Conservation (phyloP, 225 moss, liverwort and hornwort genomes). For the Climacium dendroides region DNA sequence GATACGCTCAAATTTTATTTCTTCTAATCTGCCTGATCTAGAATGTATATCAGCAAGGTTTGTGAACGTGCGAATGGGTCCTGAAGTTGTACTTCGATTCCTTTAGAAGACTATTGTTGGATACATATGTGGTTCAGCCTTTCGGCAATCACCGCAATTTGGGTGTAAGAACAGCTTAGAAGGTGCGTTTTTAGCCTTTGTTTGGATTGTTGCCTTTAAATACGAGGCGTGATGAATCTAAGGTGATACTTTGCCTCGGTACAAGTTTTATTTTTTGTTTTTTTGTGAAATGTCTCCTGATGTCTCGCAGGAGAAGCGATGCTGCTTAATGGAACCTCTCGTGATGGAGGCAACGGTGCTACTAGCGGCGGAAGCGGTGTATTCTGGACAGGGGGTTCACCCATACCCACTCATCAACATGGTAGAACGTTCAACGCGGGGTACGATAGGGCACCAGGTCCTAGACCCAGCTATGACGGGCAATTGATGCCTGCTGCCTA, state of each 20-base stretch:
- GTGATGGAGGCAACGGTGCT: conserved; percentile 32
- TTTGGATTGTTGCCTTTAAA: background rate
- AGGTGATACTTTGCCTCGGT: background rate
- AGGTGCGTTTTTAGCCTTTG: background rate
- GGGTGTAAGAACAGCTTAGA: background rate
- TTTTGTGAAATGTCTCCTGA: background rate
- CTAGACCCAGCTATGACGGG: conserved; percentile 29
- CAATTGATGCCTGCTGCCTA: conserved; percentile 30
- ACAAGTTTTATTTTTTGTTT: background rate
- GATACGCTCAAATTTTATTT: background rate
- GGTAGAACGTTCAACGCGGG: conserved; percentile 24
- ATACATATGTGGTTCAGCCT: background rate
- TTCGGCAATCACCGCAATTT: background rate
- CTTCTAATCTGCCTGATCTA: background rate
- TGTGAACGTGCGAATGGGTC: background rate
- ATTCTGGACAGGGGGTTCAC: conserved; percentile 34
- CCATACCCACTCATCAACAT: conserved; percentile 36
- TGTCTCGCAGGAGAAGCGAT: conserved; percentile 16
- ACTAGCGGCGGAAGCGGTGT: conserved; percentile 24
- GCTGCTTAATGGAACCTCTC: conserved; percentile 33
- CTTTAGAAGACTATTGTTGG: background rate
- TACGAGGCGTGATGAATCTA: background rate
- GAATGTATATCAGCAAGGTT: background rate
- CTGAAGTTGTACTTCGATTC: background rate
- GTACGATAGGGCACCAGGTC: conserved; percentile 30